A percentile compares a stretch with the other conserved stretches of the same genome.
phyloP scores from a whole-genome alignment of 345 rosid genomes.

The Pistacia integerrima region DNA sequence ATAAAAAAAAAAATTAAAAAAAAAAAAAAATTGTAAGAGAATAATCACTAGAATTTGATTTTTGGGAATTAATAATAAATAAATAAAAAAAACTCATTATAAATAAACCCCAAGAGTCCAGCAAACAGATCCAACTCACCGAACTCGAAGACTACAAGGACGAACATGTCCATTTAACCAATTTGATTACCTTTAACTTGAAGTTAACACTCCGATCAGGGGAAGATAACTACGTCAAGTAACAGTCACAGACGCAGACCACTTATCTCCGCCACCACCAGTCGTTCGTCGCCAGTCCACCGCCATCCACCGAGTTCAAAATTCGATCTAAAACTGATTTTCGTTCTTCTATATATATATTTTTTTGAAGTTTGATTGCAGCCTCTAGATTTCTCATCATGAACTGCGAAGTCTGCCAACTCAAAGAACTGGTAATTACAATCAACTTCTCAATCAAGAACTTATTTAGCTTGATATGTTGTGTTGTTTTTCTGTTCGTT shows the following conservation, averaged over 20 bases:
- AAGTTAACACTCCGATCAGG: neutral
- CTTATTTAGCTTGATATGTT: conserved; percentile 10
- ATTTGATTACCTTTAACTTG: neutral
- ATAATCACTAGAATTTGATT: too few relatives aligned
- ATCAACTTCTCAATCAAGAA: neutral
- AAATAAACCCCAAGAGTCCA: too few relatives aligned
- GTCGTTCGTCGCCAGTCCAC: neutral
- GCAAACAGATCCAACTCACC: neutral
- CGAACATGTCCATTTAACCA: neutral
- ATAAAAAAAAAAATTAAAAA: too few relatives aligned
- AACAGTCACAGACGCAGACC: neutral
- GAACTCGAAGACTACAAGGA: neutral
- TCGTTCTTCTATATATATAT: neutral
- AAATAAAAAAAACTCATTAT: too few relatives aligned
- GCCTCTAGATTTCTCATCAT: conserved; percentile 31
- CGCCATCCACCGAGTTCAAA: neutral
- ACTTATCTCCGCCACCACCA: neutral
- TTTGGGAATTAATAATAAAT: too few relatives aligned
- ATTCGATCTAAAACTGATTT: neutral
- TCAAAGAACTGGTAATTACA: conserved; percentile 76
- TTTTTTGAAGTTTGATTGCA: neutral
- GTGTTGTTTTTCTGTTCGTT: conserved; percentile 6
- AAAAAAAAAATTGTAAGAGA: too few relatives aligned
- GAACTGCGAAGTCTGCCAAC: conserved; percentile 95
- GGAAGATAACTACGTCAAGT: neutral